Evolutionary conservation across 106 monocot species (phyloP).

Genomic region (Cymbidium sinense): DNA sequence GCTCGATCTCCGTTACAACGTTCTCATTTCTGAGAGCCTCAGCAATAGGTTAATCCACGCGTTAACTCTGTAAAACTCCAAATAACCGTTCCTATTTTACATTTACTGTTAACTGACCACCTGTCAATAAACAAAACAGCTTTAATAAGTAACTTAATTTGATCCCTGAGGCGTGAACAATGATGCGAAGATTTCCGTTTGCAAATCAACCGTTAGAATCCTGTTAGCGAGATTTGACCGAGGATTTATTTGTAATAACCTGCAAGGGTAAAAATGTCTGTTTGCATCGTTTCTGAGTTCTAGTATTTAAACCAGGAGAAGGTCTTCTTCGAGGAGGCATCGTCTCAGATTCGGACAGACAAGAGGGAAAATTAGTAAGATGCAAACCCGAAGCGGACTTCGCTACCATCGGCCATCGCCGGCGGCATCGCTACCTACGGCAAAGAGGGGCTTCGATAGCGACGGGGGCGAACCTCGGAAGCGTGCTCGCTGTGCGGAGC

Average conservation of each 20-base stretch:
- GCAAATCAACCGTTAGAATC: neutral
- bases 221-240: conserved; percentile 1
- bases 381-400: conserved; percentile 5
- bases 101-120: no score
- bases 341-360: conserved; percentile 1
- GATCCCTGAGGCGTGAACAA: neutral
- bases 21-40: neutral
- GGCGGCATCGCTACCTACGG: neutral
- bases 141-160: neutral
- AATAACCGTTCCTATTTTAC: neutral
- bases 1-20: neutral
- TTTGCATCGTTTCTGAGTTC: neutral
- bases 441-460: neutral
- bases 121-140: neutral
- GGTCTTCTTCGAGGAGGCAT: neutral
- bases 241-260: neutral
- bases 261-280: neutral
- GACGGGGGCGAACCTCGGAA: conserved; percentile 1
- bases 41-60: no score
- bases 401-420: neutral
- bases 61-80: neutral
- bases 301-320: neutral
- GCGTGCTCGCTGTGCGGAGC: neutral
- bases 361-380: neutral
- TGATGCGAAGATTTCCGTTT: neutral